These are phyloP conservation scores for Solanum chacoense DNA, from an alignment of 305 asterid genomes.

Conservation along the genomic window DNA sequence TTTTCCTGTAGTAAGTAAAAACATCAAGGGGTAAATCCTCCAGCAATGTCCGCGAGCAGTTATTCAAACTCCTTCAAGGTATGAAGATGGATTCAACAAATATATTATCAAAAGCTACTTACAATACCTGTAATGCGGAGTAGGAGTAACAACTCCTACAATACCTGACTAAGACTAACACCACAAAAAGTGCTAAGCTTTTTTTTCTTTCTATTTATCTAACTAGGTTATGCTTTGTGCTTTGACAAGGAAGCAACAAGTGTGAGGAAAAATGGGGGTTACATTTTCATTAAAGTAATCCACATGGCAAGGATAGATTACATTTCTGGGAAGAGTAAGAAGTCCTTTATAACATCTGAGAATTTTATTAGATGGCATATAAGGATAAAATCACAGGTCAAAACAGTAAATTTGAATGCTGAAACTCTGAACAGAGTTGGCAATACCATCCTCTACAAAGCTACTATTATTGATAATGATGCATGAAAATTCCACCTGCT, in stretches of 20 bases:
- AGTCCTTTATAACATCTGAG: not conserved
- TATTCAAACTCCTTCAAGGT: not conserved
- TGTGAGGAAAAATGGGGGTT: not conserved
- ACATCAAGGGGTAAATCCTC: not conserved
- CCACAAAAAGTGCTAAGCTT: not conserved
- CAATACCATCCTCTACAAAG: not conserved
- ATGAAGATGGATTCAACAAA: not conserved
- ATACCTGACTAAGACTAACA: not conserved
- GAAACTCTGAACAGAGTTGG: not conserved
- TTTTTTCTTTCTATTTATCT: not conserved
- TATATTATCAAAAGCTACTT: not conserved
- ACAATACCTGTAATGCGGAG: not conserved
- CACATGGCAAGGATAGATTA: not conserved
- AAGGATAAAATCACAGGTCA: not conserved
- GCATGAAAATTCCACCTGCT: not conserved
- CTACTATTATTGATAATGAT: not conserved
- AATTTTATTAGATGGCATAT: not conserved
- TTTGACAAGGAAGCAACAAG: not conserved
- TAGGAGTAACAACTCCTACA: not conserved
- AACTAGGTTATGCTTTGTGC: not conserved
- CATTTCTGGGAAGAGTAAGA: not conserved
- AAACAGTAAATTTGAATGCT: not conserved
- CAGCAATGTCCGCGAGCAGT: not conserved
- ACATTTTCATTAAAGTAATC: not conserved
- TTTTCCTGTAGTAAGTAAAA: slow-evolving; percentile 37